Base-by-base conservation (phyloP, 2,329 filamentous ascomycete genomes). In the Fusarium torreyae region DNA sequence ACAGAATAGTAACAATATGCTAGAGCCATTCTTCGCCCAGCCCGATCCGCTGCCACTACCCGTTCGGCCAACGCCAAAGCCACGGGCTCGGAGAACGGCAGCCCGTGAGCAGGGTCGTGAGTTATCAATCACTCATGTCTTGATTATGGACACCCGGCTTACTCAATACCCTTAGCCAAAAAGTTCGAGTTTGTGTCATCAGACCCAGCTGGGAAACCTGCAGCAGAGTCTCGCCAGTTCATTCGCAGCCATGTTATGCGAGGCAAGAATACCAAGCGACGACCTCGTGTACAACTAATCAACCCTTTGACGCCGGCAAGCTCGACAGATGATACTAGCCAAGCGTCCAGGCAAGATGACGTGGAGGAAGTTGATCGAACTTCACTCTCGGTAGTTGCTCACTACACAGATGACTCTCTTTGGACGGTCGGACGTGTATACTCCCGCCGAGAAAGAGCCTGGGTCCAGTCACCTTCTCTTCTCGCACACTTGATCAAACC, bases 221-320 rank as follows among this genome's bases (percentile, higher is more conserved):
- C 61, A 6, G 57, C 72, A 6, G 66, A 62, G 20, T 57, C 71
- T 31, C 68, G 76, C 48, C 75, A 75, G 68, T 63, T 76, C 54
- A 74, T 75, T 58, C 66, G 73, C 13, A 75, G 74, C 36, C 57
- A 73, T 69, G 73, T 74, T n/a, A 75, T 75, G 73, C 70, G 70
- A 10, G 73, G 73, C 14, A 75, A 75, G 66, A 75, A 75, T 26
- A 72, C 60, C 6, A 74, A 71, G 59, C 59, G 50, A 24, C 22
- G 22, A 24, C 22, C 22, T 11, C 43, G 36, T 5, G 28, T 31
- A 31, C 9, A 31, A 13, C 8, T 4, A 2, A 13, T 18, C 14
- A 38, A 22, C 5, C 6, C 28, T 10, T 36, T 48, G 9, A 42
- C 5, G 14, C 38, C 31, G 6, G 8, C 38, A 2, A 26, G 33